phyloP scores from a whole-genome alignment of 345 rosid genomes.

The Nasturtium officinale region DNA sequence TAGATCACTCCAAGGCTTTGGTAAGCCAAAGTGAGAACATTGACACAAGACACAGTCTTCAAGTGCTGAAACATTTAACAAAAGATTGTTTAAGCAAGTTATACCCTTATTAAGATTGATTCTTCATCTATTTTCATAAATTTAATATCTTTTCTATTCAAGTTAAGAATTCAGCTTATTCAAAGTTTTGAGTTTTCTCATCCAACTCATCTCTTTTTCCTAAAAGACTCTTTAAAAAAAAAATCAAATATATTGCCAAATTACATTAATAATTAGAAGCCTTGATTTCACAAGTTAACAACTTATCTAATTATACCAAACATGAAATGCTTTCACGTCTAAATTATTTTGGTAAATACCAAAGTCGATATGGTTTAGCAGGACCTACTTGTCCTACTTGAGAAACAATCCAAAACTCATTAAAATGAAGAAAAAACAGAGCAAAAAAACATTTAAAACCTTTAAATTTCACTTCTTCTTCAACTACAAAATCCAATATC shows the following conservation, averaged over 20 bases:
- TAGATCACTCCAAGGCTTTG: slow-evolving; percentile 93
- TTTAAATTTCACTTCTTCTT: slow-evolving; percentile 26
- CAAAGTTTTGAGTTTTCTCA: slow-evolving; percentile 25
- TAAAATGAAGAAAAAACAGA: slow-evolving; percentile 21
- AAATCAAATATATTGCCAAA: neutral
- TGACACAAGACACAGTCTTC: slow-evolving; percentile 58
- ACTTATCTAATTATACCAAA: slow-evolving; percentile 35
- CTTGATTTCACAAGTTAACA: slow-evolving; percentile 30
- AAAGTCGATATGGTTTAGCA: slow-evolving; percentile 36
- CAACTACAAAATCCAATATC: slow-evolving; percentile 22
- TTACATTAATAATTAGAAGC: slow-evolving; percentile 30
- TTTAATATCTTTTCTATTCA: neutral
- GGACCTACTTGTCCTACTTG: slow-evolving; percentile 42
- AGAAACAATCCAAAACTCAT: slow-evolving; percentile 36
- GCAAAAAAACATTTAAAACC: slow-evolving; percentile 7
- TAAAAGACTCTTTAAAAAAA: slow-evolving; percentile 13
- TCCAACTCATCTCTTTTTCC: slow-evolving; percentile 15
- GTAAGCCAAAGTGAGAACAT: slow-evolving; percentile 72
- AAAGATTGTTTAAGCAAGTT: neutral
- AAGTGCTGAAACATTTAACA: slow-evolving; percentile 50
- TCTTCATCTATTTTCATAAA: neutral
- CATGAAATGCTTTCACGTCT: slow-evolving; percentile 35
- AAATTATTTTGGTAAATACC: slow-evolving; percentile 7
- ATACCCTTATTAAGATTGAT: neutral
- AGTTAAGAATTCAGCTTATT: neutral